These are phyloP conservation scores for Amanita pseudoporphyria DNA, from an alignment of 768 basidiomycete genomes.

Conservation along the genomic window DNA sequence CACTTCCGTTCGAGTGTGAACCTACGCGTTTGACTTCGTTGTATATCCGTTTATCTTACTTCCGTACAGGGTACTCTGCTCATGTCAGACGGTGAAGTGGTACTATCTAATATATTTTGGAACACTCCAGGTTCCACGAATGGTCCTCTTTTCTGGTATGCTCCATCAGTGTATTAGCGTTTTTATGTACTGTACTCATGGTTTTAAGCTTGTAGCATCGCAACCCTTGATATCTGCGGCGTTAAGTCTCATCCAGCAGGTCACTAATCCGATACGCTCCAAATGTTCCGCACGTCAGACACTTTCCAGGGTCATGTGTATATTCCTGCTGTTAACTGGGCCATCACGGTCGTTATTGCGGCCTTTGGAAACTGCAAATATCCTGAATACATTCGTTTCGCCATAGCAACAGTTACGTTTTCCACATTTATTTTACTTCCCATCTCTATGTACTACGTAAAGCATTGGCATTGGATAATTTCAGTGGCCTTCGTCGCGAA, in stretches of 20 bases:
- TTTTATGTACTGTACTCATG: background rate
- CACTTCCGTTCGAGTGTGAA: conserved; percentile 40
- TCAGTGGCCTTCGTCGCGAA: conserved; percentile 36
- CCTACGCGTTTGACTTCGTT: conserved; percentile 33
- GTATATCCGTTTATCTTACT: conserved; percentile 54
- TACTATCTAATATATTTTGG: conserved; percentile 53
- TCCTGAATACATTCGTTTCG: conserved; percentile 56
- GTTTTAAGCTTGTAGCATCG: conserved; percentile 44
- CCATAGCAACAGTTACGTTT: conserved; percentile 59
- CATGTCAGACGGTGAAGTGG: conserved; percentile 36
- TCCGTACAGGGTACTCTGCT: conserved; percentile 59
- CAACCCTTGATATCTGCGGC: conserved; percentile 65
- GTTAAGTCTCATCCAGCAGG: conserved; percentile 53
- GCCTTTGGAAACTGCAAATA: conserved; percentile 45
- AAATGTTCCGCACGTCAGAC: conserved; percentile 52
- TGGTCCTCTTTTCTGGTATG: conserved; percentile 50
- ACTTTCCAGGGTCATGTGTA: conserved; percentile 59
- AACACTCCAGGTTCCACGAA: conserved; percentile 42
- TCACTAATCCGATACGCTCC: conserved; percentile 51
- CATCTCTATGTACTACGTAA: conserved; percentile 49
- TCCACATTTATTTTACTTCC: conserved; percentile 47
- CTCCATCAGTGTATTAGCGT: background rate
- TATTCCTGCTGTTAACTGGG: conserved; percentile 55
- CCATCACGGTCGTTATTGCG: conserved; percentile 42
- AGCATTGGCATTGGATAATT: conserved; percentile 33